phyloP scores from a whole-genome alignment of 2,329 filamentous ascomycete genomes.

The Aspergillus ibericus region DNA sequence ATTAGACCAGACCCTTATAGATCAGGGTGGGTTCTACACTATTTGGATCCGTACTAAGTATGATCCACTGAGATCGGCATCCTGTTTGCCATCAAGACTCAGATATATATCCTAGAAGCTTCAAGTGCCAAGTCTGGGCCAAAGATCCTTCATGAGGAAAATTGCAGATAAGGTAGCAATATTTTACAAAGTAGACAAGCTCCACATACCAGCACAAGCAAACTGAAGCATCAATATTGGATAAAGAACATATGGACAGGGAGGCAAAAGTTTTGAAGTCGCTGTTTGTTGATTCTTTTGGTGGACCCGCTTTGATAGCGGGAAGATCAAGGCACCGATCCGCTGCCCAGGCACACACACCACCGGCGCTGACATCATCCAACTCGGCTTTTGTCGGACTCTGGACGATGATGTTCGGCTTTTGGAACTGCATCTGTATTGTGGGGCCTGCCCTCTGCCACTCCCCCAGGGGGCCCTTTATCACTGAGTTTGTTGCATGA shows the following conservation, averaged over 20 bases:
- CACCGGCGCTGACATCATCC: not conserved
- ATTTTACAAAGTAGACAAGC: too few relatives aligned
- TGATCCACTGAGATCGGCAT: too few relatives aligned
- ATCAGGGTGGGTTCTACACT: too few relatives aligned
- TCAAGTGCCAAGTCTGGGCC: too few relatives aligned
- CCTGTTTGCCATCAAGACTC: too few relatives aligned
- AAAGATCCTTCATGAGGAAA: too few relatives aligned
- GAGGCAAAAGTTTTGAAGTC: not conserved
- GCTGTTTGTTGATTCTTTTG: not conserved
- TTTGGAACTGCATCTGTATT: not conserved
- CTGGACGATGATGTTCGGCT: not conserved
- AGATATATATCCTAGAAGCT: too few relatives aligned
- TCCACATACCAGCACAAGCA: too few relatives aligned
- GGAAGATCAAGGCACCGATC: slow-evolving; percentile 3
- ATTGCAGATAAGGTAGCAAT: too few relatives aligned
- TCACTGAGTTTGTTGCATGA: not conserved
- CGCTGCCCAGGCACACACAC: not conserved
- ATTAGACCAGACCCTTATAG: too few relatives aligned
- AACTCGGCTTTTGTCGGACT: not conserved
- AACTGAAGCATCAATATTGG: too few relatives aligned
- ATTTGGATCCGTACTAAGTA: too few relatives aligned
- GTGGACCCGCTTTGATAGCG: slow-evolving; percentile 5
- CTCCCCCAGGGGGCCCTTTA: not conserved
- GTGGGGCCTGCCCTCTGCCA: not conserved
- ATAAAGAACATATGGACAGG: not conserved